Evolutionary conservation across 2,329 filamentous ascomycete species (phyloP), one percentile per base, ranked within the genome.

Genomic region (Phialophora verrucosa): DNA sequence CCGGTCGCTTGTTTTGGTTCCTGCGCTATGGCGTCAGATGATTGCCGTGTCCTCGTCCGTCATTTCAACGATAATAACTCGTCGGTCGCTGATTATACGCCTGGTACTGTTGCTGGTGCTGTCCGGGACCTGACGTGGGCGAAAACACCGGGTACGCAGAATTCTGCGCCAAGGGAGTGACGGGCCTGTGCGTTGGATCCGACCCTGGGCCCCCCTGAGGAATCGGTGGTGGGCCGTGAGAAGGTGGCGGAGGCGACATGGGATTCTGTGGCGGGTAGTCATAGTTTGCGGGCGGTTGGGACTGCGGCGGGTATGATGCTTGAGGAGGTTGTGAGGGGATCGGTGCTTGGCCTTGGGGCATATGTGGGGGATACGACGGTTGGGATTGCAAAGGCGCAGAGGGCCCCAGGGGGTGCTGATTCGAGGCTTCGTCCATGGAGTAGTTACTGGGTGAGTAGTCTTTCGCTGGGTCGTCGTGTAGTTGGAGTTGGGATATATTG

Each of bases 291-390:
- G 64, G 64, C 53, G 65, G 59, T 44, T 64, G 64, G n/a, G 69
- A 49, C 25, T 61, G 57, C 32, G 68, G 93, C 95, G 72, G 98
- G 88, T 80, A 91, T 96, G 78, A 97, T 83, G 83, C 97, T 93
- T 80, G 91, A 92, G 82, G 93, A 92, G 93, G 97, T 44, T 44
- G 97, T 47, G 49, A 38, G 5, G 49, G 12, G 20, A 10, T 27
- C 14, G 65, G 78, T 77, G 84, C 75, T 50, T 63, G 57, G 12
- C 57, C 32, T 55, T 51, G 57, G 12, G 64, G 59, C 12, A 59
- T 59, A 10, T 64, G 65, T 32, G 67, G 59, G 0, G 49, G 53
- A 27, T 62, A 59, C 32, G 59, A 35, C n/a, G 35, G 32, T 49
- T 62, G 59, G 35, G 64, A 55, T 62, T 56, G 27, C 17, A 60